phyloP scores from a whole-genome alignment of 2,329 filamentous ascomycete genomes.

The Arachnomyces sp. region DNA sequence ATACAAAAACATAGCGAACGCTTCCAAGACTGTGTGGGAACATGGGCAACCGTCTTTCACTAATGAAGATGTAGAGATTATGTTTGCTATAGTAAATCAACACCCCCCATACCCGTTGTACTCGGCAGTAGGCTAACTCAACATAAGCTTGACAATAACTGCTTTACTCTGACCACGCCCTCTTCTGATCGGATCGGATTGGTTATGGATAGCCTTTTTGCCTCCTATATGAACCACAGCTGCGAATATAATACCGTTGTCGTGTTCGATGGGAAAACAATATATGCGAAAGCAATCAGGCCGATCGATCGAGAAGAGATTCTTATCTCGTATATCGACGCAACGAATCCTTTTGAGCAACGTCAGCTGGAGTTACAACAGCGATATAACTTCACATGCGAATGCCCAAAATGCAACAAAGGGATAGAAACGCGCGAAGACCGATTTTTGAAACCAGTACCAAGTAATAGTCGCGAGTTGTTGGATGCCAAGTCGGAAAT shows the following conservation, averaged over 20 bases:
- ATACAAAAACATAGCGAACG: no score
- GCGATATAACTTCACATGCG: constrained; percentile 53
- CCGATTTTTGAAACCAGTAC: constrained; percentile 9
- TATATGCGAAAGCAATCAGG: constrained; percentile 44
- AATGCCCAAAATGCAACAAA: constrained; percentile 43
- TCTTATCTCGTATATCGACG: constrained; percentile 55
- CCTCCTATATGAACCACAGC: constrained; percentile 52
- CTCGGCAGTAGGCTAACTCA: constrained; percentile 1
- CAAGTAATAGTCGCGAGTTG: constrained; percentile 10
- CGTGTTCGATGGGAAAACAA: constrained; percentile 46
- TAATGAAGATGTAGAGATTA: neutral
- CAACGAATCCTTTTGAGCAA: constrained; percentile 41
- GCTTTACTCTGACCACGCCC: constrained; percentile 48
- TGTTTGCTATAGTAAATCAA: neutral
- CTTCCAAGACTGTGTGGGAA: no score
- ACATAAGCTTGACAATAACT: constrained; percentile 47
- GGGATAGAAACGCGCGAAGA: constrained; percentile 16
- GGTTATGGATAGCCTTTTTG: constrained; percentile 45
- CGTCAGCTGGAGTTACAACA: constrained; percentile 45
- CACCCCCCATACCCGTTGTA: neutral
- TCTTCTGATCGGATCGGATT: constrained; percentile 51
- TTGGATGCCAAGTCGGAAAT: constrained; percentile 17
- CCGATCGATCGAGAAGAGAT: constrained; percentile 50
- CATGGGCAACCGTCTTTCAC: neutral
- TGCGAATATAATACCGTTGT: constrained; percentile 53